These are phyloP conservation scores for Grifola frondosa DNA, from an alignment of 1,284 basidiomycete genomes.

Conservation along the genomic window DNA sequence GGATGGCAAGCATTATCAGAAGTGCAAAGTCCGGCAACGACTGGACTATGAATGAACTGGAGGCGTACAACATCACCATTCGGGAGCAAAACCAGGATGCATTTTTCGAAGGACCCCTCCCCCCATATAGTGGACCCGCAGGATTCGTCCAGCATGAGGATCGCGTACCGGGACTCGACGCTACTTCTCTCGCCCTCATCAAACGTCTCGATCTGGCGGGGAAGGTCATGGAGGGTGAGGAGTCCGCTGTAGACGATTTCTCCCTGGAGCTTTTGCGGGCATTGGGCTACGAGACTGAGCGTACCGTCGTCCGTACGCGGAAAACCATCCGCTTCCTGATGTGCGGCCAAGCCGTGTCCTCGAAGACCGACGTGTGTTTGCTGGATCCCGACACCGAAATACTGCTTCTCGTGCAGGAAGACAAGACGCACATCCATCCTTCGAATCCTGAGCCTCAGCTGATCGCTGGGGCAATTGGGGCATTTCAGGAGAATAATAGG, in stretches of 20 bases:
- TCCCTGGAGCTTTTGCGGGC: constrained; percentile 25
- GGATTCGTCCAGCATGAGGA: constrained; percentile 1
- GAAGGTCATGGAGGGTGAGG: constrained; percentile 15
- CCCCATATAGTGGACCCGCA: background rate
- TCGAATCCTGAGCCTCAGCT: constrained; percentile 26
- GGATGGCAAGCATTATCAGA: constrained; percentile 31
- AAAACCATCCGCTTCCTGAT: constrained; percentile 26
- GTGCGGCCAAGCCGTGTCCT: constrained; percentile 20
- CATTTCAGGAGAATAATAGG: constrained; percentile 28
- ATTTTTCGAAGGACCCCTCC: constrained; percentile 11
- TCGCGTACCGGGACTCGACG: constrained; percentile 4
- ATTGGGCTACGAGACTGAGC: constrained; percentile 27
- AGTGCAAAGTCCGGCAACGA: constrained; percentile 27
- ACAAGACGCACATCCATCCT: constrained; percentile 20
- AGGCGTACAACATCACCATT: constrained; percentile 31
- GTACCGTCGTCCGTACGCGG: constrained; percentile 20
- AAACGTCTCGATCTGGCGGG: constrained; percentile 25
- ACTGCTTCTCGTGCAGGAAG: constrained; percentile 32
- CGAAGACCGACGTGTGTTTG: constrained; percentile 35
- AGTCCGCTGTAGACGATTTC: constrained; percentile 36
- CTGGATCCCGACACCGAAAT: constrained; percentile 21
- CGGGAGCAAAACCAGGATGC: background rate
- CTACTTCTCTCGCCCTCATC: constrained; percentile 2
- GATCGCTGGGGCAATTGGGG: constrained; percentile 30
- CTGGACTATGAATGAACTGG: constrained; percentile 31